Base-by-base conservation (phyloP, 495 filamentous ascomycete genomes). In the Pseudomonodictys pantanalensis region DNA sequence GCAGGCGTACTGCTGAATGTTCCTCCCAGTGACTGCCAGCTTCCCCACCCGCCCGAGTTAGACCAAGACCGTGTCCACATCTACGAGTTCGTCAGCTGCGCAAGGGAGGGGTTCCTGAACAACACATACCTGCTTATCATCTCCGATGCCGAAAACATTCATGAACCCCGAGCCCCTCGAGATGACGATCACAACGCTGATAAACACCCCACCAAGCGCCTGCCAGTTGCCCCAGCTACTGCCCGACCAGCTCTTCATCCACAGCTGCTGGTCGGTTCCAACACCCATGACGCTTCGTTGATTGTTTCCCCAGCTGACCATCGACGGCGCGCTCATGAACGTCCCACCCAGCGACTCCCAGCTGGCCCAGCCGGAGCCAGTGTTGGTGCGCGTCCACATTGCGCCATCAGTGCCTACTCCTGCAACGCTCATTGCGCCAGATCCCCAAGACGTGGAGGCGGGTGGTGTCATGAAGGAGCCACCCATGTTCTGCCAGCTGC, bases 341-440 rank as follows among this genome's bases (percentile, higher is more conserved):
- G 50, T 53, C 30, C 50, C 50, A 3, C 50, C 50, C 2, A 53
- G 33, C 7, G n/a, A 23, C 50, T 53, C 50, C 50, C 50, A 53
- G 11, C 32, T 23, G 8, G 17, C 28, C 50, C 50, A 53, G 4
- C 28, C 50, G 32, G 20, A 18, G 11, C 30, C 17, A 20, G 9
- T 39, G 4, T 15, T 24, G 7, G n/a, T 53, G 2, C 23, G 12
- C n/a, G 41, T 23, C 5, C 18, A 39, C 18, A 53, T 15, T 2
- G 15, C 50, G 29, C 18, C 32, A 18, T 39, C 24, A 7, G 30
- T 53, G 11, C 15, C 50, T 24, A 53, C 50, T n/a, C 50, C 50
- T 3, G n/a, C 30, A 18, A 24, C 30, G 2, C 15, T 24, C 50
- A 53, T 53, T 15, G n/a, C 23, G 4, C 18, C 4, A 18, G 30